phyloP scores from a whole-genome alignment of 2,329 filamentous ascomycete genomes.

The Cadophora sp. region DNA sequence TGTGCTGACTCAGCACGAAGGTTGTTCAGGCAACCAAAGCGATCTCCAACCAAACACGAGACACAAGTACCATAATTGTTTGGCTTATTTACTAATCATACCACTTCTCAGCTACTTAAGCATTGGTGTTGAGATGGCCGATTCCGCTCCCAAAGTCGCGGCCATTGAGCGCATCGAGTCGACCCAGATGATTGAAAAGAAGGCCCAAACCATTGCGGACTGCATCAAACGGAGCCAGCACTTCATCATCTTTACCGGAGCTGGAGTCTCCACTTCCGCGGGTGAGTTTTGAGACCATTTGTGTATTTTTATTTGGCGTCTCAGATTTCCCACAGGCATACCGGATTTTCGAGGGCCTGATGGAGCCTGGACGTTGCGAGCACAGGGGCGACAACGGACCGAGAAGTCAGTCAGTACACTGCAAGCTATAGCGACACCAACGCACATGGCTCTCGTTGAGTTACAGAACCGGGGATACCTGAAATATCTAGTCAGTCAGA shows the following conservation, averaged over 20 bases:
- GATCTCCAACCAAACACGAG: no score
- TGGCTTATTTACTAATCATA: no score
- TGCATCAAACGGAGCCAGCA: conserved; percentile 52
- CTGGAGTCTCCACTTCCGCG: conserved; percentile 55
- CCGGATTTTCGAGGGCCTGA: conserved; percentile 57
- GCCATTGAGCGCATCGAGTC: conserved; percentile 42
- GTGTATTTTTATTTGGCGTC: no score
- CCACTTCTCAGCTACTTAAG: neutral
- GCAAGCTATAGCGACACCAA: conserved; percentile 53
- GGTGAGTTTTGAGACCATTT: conserved; percentile 39
- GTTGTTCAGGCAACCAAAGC: no score
- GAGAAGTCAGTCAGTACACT: conserved; percentile 47
- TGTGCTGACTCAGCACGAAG: no score
- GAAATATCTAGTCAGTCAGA: conserved; percentile 55
- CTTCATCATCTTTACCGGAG: conserved; percentile 55
- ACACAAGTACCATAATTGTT: neutral
- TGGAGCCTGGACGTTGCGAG: conserved; percentile 54
- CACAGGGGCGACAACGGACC: conserved; percentile 49
- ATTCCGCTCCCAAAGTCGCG: conserved; percentile 35
- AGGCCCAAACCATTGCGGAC: conserved; percentile 48
- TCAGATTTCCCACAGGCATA: conserved; percentile 41
- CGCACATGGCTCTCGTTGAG: conserved; percentile 56
- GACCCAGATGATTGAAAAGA: conserved; percentile 44
- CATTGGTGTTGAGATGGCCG: conserved; percentile 23
- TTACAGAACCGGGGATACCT: conserved; percentile 51